phyloP scores from a whole-genome alignment of 2,329 filamentous ascomycete genomes.

The Fusarium humuli region DNA sequence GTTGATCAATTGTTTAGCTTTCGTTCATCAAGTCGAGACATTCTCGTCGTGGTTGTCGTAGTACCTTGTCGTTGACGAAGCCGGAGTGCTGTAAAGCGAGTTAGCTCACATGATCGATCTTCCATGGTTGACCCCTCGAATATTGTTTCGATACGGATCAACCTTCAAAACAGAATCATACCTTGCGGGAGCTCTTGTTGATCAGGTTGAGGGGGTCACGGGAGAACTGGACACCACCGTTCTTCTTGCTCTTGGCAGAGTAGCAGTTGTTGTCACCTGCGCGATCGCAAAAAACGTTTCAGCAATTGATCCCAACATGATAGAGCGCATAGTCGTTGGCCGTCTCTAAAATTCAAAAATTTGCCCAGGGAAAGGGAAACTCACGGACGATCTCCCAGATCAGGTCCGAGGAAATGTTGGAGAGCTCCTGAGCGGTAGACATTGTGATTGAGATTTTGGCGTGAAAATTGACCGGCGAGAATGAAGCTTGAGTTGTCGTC shows the following conservation, averaged over 20 bases:
- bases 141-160: slow-evolving; percentile 2
- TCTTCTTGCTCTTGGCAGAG: slow-evolving; percentile 88
- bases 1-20: slow-evolving; percentile 43
- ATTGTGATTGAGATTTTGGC: slow-evolving; percentile 60
- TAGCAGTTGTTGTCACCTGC: slow-evolving; percentile 88
- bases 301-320: slow-evolving; percentile 34
- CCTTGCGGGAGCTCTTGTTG: slow-evolving; percentile 94
- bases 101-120: slow-evolving; percentile 51
- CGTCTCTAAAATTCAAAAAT: slow-evolving; percentile 8
- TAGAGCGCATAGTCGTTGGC: slow-evolving; percentile 19
- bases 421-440: slow-evolving; percentile 64
- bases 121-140: neutral
- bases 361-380: slow-evolving; percentile 62
- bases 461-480: slow-evolving; percentile 45
- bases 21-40: slow-evolving; percentile 24
- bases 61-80: slow-evolving; percentile 93
- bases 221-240: slow-evolving; percentile 89
- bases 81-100: slow-evolving; percentile 77
- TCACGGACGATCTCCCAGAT: slow-evolving; percentile 96
- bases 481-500: slow-evolving; percentile 37
- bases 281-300: slow-evolving; percentile 39
- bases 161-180: slow-evolving; percentile 53
- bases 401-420: slow-evolving; percentile 88
- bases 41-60: slow-evolving; percentile 23
- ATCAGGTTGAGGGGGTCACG: slow-evolving; percentile 92